Base-by-base conservation (phyloP, 2,329 filamentous ascomycete species). In the Curvularia lunata region DNA sequence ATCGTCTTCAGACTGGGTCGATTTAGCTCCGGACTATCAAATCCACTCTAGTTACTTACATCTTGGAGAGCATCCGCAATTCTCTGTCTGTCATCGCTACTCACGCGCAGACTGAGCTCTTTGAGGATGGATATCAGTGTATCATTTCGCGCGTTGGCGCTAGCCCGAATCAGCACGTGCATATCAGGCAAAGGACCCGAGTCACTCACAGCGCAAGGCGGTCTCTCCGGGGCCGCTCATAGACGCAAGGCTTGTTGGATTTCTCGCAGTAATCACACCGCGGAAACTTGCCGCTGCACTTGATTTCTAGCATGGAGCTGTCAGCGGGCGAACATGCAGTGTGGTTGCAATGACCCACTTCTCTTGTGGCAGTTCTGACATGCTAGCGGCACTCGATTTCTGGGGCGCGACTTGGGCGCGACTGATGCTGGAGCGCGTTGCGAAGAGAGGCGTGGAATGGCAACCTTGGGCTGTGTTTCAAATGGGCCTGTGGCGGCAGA, bases 281-380 rank as follows among this genome's bases (percentile, higher is more conserved):
- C 8, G 75, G 75, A 27, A 64, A 58, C 13, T 64, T 60, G 7
- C 75, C 75, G 55, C 66, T 71, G 52, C 74, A 77, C 25, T 75
- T 76, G 41, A 75, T 57, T 67, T 64, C 75, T 77, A 34, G 66
- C 13, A 32, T 41, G 4, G 9, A 10, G 10, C 23, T 25, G 25
- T 42, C 8, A 49, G 47, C 53, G 12, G 16, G 37, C 45, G 10
- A 30, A 19, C 12, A 12, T 19, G 28, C 19, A 13, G 8, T 12
- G n/a, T 16, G 13, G 47, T 6, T 27, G 34, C 19, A 18, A 42
- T 13, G 47, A 54, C 61, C 30, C 43, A 64, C 63, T 66, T 52
- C 57, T 52, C 38, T 63, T 63, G 32, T 59, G 63, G 34, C 63
- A 66, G 43, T 59, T 63, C 1, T 46, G 58, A 43, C 61, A 63